Base-by-base conservation (phyloP, 169 alveolate species). In the Cryptosporidium parvum region DNA sequence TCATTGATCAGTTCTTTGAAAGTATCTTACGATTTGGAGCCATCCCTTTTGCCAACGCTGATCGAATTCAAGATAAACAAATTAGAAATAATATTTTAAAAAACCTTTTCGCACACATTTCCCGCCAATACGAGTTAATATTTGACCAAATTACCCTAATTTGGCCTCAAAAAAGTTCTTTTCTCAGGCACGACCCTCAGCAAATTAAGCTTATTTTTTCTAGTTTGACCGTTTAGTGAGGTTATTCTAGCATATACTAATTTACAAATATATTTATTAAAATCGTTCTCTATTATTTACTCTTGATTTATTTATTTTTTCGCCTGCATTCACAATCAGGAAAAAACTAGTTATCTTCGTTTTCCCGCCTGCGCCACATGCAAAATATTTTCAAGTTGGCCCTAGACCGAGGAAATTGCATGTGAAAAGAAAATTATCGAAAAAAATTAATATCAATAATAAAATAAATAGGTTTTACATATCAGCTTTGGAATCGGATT, bases 11-110 rank as follows among this genome's bases (percentile, higher is more conserved):
- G 48, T 80, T 80, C 70, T 35, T 62, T 45, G 89, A 80, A 35
- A 62, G 75, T 39, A 48, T 80, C 33, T 21, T 80, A 21, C 89
- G 89, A 18, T 80, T 80, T 51, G 89, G 75, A n/a, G 44, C 75
- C 23, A 48, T 80, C 12, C 89, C 89, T 7, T 80, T 80, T 31
- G 42, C 75, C 31, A 65, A 80, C 31, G 75, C 65, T 31, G 89
- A 80, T 23, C 52, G 75, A 62, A 80, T 80, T 10, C 75, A 62
- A 37, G 89, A 80, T n/a, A 18, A 65, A 26, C 21, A 10, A 16
- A 80, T 65, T 26, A 37, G 65, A 62, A 62, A 39, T 45, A 37
- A 39, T 16, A 62, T 80, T 9, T 39, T 59, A 12, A 65, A 42
- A 21, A 29, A 48, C 45, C 58, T 80, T 0, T 42, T 29, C 29